Evolutionary conservation across 2,329 filamentous ascomycete species (phyloP).

Genomic region (Aspergillus sergii): DNA sequence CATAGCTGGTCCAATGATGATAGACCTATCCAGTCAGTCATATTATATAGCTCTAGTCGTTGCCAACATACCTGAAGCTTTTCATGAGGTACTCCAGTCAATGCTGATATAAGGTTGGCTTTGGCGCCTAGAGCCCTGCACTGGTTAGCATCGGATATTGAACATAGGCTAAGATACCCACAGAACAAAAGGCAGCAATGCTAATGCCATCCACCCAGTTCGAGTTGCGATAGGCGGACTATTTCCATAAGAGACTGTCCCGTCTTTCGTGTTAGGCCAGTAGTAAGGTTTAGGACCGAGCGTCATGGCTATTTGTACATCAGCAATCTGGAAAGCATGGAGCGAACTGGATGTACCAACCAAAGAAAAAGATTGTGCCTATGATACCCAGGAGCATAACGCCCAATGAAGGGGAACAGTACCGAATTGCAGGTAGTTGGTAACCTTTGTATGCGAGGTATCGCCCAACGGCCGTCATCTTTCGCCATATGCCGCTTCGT

Average conservation of each 20-base stretch:
- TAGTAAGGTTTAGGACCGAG: slow-evolving; percentile 58
- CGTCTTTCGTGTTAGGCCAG: slow-evolving; percentile 49
- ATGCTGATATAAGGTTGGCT: slow-evolving; percentile 56
- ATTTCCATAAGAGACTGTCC: slow-evolving; percentile 46
- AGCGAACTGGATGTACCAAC: slow-evolving; percentile 25
- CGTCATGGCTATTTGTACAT: slow-evolving; percentile 42
- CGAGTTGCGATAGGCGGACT: slow-evolving; percentile 58
- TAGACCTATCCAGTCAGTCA: slow-evolving; percentile 34
- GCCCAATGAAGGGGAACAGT: slow-evolving; percentile 51
- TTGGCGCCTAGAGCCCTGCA: slow-evolving; percentile 54
- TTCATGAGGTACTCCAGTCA: slow-evolving; percentile 61
- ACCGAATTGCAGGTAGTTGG: slow-evolving; percentile 36
- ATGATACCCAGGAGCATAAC: slow-evolving; percentile 43
- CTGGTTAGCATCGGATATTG: slow-evolving; percentile 3
- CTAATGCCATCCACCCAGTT: slow-evolving; percentile 56
- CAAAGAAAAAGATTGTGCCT: slow-evolving; percentile 52
- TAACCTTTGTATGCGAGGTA: slow-evolving; percentile 48
- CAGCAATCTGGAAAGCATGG: background rate
- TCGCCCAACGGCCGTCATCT: slow-evolving; percentile 39
- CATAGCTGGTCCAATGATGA: slow-evolving; percentile 58
- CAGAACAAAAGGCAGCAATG: slow-evolving; percentile 56
- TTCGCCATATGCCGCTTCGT: slow-evolving; percentile 33
- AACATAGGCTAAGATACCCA: slow-evolving; percentile 16
- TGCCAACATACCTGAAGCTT: slow-evolving; percentile 49
- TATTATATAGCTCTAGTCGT: background rate